Percentiles rank a stretch among this genome's conserved stretches.
phyloP scores from a whole-genome alignment of 257 asterid genomes.

The Oldenlandia corymbosa region DNA sequence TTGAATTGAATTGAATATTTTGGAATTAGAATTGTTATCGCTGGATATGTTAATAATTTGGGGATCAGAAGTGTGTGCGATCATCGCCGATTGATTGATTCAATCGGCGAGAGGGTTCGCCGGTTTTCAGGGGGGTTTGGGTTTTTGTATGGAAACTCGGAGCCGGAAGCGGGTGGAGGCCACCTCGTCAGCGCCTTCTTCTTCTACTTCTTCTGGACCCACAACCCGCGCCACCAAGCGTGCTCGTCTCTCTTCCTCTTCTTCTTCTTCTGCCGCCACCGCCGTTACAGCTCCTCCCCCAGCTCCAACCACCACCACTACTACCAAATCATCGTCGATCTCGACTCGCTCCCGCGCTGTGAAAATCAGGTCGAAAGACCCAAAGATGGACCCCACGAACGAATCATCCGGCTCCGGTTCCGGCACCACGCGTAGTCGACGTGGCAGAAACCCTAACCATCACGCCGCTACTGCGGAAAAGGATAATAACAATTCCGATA shows the following conservation, averaged over 20 bases:
- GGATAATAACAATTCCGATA: constrained; percentile 63
- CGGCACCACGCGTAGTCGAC: constrained; percentile 73
- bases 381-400: constrained; percentile 60
- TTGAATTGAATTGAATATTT: constrained; percentile 16
- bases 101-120: constrained; percentile 76
- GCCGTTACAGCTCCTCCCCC: constrained; percentile 22
- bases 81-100: constrained; percentile 99
- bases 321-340: constrained; percentile 31
- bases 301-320: constrained; percentile 23
- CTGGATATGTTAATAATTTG: constrained; percentile 35
- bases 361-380: constrained; percentile 37
- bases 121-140: constrained; percentile 44
- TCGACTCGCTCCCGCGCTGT: constrained; percentile 68
- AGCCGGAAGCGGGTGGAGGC: constrained; percentile 99
- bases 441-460: constrained; percentile 67
- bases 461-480: constrained; percentile 44
- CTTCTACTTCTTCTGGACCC: constrained; percentile 59
- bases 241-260: constrained; percentile 65
- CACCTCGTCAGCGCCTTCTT: constrained; percentile 89
- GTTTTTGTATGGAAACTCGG: constrained; percentile 99
- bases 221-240: constrained; percentile 80
- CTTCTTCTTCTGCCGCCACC: no score
- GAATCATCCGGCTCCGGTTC: constrained; percentile 80
- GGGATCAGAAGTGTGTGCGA: constrained; percentile 40
- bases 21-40: constrained; percentile 34